Evolutionary conservation across 805 yeast genomes (phyloP).

Genomic region (Kodamaea leandrae): DNA sequence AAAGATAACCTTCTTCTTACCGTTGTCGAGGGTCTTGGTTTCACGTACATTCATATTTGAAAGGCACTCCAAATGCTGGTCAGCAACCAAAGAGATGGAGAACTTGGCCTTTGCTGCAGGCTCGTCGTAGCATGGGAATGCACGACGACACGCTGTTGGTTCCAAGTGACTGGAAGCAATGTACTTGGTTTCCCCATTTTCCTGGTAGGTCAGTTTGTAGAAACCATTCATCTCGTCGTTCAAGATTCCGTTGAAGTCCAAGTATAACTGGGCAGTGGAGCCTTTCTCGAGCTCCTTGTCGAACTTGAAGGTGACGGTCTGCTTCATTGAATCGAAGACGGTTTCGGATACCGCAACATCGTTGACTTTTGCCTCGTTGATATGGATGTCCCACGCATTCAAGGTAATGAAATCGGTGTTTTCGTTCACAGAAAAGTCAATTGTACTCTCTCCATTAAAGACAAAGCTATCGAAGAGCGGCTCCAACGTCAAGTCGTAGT

Average conservation of each 20-base stretch:
- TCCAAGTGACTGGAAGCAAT: conserved; percentile 85
- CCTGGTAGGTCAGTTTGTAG: conserved; percentile 65
- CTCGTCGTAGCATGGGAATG: conserved; percentile 85
- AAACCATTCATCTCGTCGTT: conserved; percentile 83
- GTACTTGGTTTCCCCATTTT: conserved; percentile 62
- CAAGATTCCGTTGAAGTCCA: conserved; percentile 59
- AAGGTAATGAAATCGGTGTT: conserved; percentile 46
- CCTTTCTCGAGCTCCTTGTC: conserved; percentile 34
- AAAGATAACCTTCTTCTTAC: conserved; percentile 56
- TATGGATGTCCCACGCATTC: conserved; percentile 64
- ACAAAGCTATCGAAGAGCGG: conserved; percentile 53
- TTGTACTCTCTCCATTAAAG: conserved; percentile 53
- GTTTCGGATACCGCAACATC: conserved; percentile 21
- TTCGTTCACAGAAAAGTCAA: conserved; percentile 54
- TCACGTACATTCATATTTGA: conserved; percentile 67
- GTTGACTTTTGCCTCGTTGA: conserved; percentile 46
- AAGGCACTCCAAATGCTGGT: conserved; percentile 53
- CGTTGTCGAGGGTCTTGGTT: conserved; percentile 40
- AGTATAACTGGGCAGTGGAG: conserved; percentile 42
- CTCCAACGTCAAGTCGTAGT: conserved; percentile 40
- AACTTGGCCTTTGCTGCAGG: conserved; percentile 77
- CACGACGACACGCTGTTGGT: conserved; percentile 82
- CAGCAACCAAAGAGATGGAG: conserved; percentile 59
- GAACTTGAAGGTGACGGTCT: conserved; percentile 40
- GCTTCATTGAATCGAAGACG: conserved; percentile 35